Evolutionary conservation across 345 rosid species (phyloP).

Genomic region (Dipteronia dyeriana): DNA sequence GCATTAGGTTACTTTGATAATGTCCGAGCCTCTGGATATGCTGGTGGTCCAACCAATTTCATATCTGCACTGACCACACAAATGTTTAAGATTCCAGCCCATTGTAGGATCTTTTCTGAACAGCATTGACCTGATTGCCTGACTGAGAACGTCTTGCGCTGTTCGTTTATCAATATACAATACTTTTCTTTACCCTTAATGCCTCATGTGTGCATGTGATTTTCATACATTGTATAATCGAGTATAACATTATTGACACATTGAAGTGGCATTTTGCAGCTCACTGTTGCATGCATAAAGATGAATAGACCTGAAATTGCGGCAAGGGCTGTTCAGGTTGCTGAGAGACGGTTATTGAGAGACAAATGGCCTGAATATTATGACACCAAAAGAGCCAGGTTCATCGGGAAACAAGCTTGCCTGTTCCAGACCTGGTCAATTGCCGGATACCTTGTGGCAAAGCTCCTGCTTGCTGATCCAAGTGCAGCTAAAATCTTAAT

Average conservation of each 20-base stretch:
- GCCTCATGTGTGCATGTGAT: background rate
- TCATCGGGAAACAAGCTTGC: slow-evolving; percentile 49
- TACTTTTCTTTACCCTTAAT: too few relatives aligned
- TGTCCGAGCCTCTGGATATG: background rate
- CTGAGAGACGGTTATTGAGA: slow-evolving; percentile 42
- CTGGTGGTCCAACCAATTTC: background rate
- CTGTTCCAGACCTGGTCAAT: slow-evolving; percentile 59
- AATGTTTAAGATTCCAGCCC: background rate
- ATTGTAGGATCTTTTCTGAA: background rate
- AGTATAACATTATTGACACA: background rate
- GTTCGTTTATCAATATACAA: background rate
- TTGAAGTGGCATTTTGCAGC: slow-evolving; percentile 32
- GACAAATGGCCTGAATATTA: slow-evolving; percentile 63
- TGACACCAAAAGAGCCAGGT: slow-evolving; percentile 51
- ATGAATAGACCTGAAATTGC: slow-evolving; percentile 55
- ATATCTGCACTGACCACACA: background rate
- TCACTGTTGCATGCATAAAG: slow-evolving; percentile 56
- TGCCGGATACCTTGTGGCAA: slow-evolving; percentile 56
- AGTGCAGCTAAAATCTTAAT: slow-evolving; percentile 44
- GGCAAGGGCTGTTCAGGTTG: slow-evolving; percentile 40
- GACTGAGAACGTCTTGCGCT: background rate
- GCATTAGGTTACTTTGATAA: background rate
- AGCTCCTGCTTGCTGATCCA: slow-evolving; percentile 47
- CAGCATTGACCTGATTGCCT: background rate
- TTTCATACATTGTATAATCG: background rate